Evolutionary conservation across 2,329 filamentous ascomycete species (phyloP), one percentile per base, ranked within the genome.

Genomic region (Chaetothyriales sp.): DNA sequence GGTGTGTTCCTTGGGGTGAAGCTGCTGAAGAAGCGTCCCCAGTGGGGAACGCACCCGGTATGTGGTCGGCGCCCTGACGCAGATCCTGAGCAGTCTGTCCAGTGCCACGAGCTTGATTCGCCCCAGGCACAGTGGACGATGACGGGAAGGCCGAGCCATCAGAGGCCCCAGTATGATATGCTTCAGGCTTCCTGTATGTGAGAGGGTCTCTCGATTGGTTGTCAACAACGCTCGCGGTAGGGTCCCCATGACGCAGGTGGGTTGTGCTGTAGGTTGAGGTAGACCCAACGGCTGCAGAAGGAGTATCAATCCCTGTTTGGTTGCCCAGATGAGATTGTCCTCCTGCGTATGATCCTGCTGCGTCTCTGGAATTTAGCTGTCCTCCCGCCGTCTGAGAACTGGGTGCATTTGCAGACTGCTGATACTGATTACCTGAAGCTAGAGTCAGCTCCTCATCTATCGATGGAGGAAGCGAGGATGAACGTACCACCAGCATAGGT

Each of bases 191-290:
- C 25, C 47, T 50, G 49, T 53, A 60, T 8, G 53, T 57, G 26
- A 55, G 51, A 18, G 57, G 58, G 43, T 60, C 58, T 26, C 9
- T 47, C 8, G 58, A 59, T 2, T 46, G 48, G 15, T 43, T 49
- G 46, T 60, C 56, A 18, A 55, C 39, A 5, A 60, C 48, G 48
- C 52, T 55, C 42, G 47, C 44, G 42, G 54, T 47, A 5, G 52
- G 42, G 49, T 60, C 58, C 9, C 58, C 58, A 46, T 50, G 32
- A 9, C 44, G 46, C 25, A 60, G 51, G 43, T 43, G 45, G 20
- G 46, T 51, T 10, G 50, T 55, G 45, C 53, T 56, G 39, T 59
- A 59, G 42, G 57, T 60, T 9, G 52, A 55, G 19, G 58, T 60
- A 15, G 56, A 50, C 32, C 56, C 55, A 49, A 57, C 51, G 9